Evolutionary conservation across 495 filamentous ascomycete species (phyloP), one percentile per base, ranked within the genome.

Genomic region (Podospora pseudopauciseta): DNA sequence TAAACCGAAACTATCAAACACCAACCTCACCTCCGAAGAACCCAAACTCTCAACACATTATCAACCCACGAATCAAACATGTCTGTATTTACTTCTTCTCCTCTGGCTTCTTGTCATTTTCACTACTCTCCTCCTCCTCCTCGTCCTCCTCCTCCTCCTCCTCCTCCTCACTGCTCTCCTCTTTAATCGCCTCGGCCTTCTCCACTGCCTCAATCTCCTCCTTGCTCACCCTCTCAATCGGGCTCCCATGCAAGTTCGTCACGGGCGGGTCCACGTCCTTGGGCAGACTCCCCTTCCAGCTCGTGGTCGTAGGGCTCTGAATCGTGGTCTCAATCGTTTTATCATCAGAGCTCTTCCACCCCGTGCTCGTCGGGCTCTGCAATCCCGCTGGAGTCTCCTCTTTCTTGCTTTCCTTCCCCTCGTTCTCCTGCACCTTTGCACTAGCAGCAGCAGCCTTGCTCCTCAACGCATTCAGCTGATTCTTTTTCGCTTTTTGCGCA

Each of bases 401-500:
- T 11, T 49, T 49, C 18, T 49, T 49, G 2, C 64, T 55, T 39
- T 58, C 62, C 19, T 55, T 20, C 13, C 34, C 64, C 63, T 49
- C 39, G 26, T 19, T 26, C 23, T 20, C 23, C n/a, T 7, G 23
- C 23, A 58, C n/a, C 23, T 66, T 59, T 18, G 67, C 66, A 53
- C 44, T 58, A 18, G 66, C 20, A 53, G 69, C 65, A 30, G 68
- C 27, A 65, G 73, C 76, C 66, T 74, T 74, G 30, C 76, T 72
- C 28, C 82, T 75, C 55, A 82, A 71, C 63, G 68, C 71, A 4
- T 83, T 76, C 54, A 83, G 75, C n/a, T 77, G 78, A 34, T 80
- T 73, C 66, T 86, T 77, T 73, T 86, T 85, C 5, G 83, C 86
- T 75, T 88, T 91, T 67, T 86, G 79, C 0, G 90, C 91, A 16